These are phyloP conservation scores for Alternaria arborescens DNA, from an alignment of 2,329 filamentous ascomycete genomes.

Conservation along the genomic window DNA sequence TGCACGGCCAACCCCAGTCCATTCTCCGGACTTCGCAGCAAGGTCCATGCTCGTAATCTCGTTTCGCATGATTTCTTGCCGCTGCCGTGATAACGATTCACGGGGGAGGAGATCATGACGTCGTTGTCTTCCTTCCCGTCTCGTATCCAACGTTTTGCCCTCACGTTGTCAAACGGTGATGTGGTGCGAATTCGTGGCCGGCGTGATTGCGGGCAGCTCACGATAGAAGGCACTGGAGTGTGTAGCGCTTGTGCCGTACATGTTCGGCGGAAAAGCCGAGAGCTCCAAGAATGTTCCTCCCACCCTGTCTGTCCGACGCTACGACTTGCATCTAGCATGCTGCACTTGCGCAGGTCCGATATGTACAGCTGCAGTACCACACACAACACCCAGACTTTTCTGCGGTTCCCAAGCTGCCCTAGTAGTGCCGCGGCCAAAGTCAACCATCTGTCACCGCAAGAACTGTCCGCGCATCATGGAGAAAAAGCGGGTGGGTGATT, in stretches of 20 bases:
- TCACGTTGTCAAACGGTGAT: neutral
- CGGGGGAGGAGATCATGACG: constrained; percentile 14
- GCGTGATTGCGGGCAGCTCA: neutral
- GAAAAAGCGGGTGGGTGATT: constrained; percentile 6
- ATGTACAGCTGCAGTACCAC: neutral
- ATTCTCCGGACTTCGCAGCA: constrained; percentile 10
- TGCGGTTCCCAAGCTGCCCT: constrained; percentile 2
- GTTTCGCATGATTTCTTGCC: constrained; percentile 12
- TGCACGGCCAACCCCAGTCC: constrained; percentile 12
- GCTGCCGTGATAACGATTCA: constrained; percentile 10
- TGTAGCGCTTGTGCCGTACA: neutral
- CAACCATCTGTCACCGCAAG: constrained; percentile 4
- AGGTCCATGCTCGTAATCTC: constrained; percentile 12
- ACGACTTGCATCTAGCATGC: neutral
- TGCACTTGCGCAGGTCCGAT: constrained; percentile 5
- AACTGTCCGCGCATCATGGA: constrained; percentile 5
- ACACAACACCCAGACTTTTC: neutral
- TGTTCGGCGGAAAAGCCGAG: neutral
- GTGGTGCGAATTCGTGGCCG: neutral
- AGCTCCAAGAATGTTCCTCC: neutral
- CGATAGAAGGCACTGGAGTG: neutral
- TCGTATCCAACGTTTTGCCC: neutral
- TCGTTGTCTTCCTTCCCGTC: neutral
- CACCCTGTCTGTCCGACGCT: neutral
- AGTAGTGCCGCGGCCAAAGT: neutral